Evolutionary conservation across 441 rosid species (phyloP).

Genomic region (Pelargonium fulgidum): DNA sequence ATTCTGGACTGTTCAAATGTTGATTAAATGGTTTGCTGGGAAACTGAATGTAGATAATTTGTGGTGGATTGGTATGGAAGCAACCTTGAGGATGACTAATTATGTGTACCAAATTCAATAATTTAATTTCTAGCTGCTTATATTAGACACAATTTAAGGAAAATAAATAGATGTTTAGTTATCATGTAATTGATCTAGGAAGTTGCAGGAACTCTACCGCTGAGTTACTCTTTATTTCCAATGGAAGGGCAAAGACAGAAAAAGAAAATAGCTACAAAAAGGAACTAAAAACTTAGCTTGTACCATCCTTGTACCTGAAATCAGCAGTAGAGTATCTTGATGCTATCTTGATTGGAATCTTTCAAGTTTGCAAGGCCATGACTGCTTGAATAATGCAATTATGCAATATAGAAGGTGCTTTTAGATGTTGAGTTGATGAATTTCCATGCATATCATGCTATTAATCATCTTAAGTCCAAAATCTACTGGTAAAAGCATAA

Average conservation of each 20-base stretch:
- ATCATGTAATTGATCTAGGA: not conserved
- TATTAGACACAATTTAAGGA: not conserved
- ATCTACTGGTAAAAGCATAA: not conserved
- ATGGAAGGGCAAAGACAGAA: not conserved
- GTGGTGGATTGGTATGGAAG: not conserved
- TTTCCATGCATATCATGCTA: not conserved
- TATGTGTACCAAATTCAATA: not conserved
- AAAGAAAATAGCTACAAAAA: not conserved
- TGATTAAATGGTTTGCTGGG: not conserved
- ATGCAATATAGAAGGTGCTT: not conserved
- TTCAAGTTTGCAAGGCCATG: not conserved
- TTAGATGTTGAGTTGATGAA: not conserved
- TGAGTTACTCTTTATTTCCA: not conserved
- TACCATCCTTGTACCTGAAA: not conserved
- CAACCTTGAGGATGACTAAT: not conserved
- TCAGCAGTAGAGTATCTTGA: not conserved
- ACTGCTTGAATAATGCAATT: not conserved
- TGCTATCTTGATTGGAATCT: not conserved
- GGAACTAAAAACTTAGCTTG: not conserved
- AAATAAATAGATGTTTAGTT: not conserved
- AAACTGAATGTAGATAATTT: not conserved
- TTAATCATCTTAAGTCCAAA: not conserved
- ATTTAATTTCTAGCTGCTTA: slow-evolving; percentile 8
- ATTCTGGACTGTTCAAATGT: not conserved
- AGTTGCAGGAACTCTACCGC: not conserved